These are phyloP conservation scores for Roridomyces roridus DNA, from an alignment of 768 basidiomycete genomes.

Conservation along the genomic window DNA sequence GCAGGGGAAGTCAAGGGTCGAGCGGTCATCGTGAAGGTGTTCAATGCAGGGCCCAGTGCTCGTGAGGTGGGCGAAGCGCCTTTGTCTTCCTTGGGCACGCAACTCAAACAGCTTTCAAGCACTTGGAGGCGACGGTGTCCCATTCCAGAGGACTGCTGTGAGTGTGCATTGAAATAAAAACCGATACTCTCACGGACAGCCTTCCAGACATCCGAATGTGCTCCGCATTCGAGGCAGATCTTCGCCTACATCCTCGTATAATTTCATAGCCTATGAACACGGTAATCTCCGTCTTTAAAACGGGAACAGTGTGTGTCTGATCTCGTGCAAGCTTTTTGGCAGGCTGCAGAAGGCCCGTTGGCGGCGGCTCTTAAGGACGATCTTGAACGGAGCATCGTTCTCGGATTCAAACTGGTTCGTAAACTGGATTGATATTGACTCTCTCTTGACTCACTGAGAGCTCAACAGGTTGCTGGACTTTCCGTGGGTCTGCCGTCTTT, in stretches of 20 bases:
- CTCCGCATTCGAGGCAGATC: background rate
- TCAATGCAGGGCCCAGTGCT: background rate
- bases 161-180: background rate
- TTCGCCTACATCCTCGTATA: background rate
- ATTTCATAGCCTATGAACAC: constrained; percentile 1
- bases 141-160: background rate
- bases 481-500: background rate
- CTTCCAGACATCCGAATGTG: background rate
- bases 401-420: background rate
- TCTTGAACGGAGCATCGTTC: background rate
- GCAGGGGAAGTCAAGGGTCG: background rate
- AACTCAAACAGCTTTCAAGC: background rate
- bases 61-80: background rate
- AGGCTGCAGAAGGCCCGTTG: too few species aligned
- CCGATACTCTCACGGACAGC: background rate
- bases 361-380: background rate
- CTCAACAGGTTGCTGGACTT: too few species aligned
- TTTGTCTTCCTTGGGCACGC: background rate
- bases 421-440: too few species aligned
- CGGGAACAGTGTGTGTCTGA: too few species aligned
- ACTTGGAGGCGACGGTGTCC: background rate
- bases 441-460: too few species aligned
- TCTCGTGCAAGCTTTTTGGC: too few species aligned
- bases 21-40: background rate
- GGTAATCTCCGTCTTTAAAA: background rate